Evolutionary conservation across 139 green algal genomes (phyloP), one percentile per base, ranked within the genome.

Genomic region (Chlamydomonas sp.): DNA sequence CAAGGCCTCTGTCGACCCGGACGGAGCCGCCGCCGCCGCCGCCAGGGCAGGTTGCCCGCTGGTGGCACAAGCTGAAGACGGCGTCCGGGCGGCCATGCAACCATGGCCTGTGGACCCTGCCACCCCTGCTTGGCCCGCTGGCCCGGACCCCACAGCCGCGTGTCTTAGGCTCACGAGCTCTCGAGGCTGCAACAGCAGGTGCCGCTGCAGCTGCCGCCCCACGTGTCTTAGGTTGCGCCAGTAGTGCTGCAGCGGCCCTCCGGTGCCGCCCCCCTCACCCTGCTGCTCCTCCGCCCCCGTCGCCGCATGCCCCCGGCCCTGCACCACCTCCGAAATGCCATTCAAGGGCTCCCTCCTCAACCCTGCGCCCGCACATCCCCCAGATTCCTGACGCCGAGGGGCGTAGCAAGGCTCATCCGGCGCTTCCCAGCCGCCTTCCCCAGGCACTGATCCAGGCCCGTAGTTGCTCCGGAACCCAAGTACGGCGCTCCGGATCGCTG

Each of bases 161-260:
- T 49, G 31, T 49, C 31, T 49, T 49, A 49, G 31, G 68, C 57
- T 74, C 16, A 4, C 74, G 74, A 2, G 31, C 31, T 49, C 31
- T 49, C 3, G 74, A 3, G 49, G 76, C 15, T 79, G 81, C 20
- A 87, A 61, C 59, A 87, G 73, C 71, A 87, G 15, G 72, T 87
- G 83, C 17, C 83, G 72, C 83, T 87, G 83, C 73, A 87, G 62
- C 83, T 87, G 83, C 1, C 73, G 72, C 5, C 61, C n/a, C 62
- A 87, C 83, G 61, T 87, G 83, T 1, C 83, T 72, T 15, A 87
- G 72, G 62, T 87, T 87, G 20, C 83, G 72, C 83, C 83, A 87
- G n/a, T 66, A 87, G 83, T 73, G 20, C 2, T 31, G 10, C 3
- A 31, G 68, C 69, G 81, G 59, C 14, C 58, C 69, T 18, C 69